A percentile compares a stretch with the other conserved stretches of the same genome.
These are phyloP conservation scores for Ceratocystis diversiconidia DNA, from an alignment of 2,329 filamentous ascomycete genomes.

Conservation along the genomic window DNA sequence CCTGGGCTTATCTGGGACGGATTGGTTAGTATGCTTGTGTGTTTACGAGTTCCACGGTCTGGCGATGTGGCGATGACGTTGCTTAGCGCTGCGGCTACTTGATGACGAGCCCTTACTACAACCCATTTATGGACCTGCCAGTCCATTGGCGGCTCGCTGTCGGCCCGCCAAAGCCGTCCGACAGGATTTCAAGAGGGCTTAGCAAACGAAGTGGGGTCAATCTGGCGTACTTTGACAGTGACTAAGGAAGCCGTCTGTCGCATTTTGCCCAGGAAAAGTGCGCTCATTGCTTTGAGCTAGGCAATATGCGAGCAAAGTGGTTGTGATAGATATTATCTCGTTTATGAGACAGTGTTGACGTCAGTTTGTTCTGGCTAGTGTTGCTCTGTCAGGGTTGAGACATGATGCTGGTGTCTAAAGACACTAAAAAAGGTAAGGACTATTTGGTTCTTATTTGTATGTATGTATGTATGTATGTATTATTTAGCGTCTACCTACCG, in stretches of 20 bases:
- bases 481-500: no score
- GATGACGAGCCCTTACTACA: background rate
- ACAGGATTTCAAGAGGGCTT: background rate
- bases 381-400: background rate
- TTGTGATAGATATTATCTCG: background rate
- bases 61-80: conserved; percentile 4
- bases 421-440: background rate
- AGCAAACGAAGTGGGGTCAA: background rate
- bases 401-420: background rate
- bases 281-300: background rate
- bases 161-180: background rate
- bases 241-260: background rate
- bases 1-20: background rate
- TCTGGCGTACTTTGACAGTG: background rate
- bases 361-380: background rate
- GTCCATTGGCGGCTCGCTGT: background rate
- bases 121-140: background rate
- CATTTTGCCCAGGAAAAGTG: no score
- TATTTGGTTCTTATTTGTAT: no score
- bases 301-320: background rate
- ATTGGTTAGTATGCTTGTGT: background rate
- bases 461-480: no score
- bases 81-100: background rate
- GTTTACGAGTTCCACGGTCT: background rate
- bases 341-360: background rate